phyloP scores from a whole-genome alignment of 2,329 filamentous ascomycete genomes.

The Epichloe festucae region DNA sequence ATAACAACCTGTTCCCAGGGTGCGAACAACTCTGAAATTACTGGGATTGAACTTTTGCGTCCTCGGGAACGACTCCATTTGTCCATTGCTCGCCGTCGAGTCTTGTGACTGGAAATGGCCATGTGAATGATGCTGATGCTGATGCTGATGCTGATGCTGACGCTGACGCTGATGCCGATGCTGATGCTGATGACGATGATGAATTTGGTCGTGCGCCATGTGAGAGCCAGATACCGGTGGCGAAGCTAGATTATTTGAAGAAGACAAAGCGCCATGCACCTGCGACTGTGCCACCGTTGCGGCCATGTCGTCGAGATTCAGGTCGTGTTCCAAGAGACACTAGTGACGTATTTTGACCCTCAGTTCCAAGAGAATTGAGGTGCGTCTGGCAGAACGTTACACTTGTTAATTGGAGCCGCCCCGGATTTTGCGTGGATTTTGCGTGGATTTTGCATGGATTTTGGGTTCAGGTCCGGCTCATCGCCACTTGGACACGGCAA shows the following conservation, averaged over 20 bases:
- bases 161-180: too few relatives aligned
- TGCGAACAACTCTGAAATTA: constrained; percentile 63
- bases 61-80: constrained; percentile 12
- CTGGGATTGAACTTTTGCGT: constrained; percentile 20
- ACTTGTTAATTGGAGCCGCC: background rate
- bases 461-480: constrained; percentile 6
- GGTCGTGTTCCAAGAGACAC: background rate
- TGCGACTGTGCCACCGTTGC: constrained; percentile 21
- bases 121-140: background rate
- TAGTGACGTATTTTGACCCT: background rate
- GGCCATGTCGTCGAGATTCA: constrained; percentile 12
- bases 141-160: background rate
- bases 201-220: background rate
- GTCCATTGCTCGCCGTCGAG: background rate
- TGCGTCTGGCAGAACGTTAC: background rate
- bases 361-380: background rate
- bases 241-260: constrained; percentile 8
- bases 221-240: constrained; percentile 7
- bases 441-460: background rate
- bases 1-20: constrained; percentile 54
- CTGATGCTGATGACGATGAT: background rate
- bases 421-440: background rate
- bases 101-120: constrained; percentile 1
- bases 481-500: background rate
- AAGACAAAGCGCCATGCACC: constrained; percentile 9